Base-by-base conservation (phyloP, 192 early-diverging fungal species). In the Gigaspora rosea region DNA sequence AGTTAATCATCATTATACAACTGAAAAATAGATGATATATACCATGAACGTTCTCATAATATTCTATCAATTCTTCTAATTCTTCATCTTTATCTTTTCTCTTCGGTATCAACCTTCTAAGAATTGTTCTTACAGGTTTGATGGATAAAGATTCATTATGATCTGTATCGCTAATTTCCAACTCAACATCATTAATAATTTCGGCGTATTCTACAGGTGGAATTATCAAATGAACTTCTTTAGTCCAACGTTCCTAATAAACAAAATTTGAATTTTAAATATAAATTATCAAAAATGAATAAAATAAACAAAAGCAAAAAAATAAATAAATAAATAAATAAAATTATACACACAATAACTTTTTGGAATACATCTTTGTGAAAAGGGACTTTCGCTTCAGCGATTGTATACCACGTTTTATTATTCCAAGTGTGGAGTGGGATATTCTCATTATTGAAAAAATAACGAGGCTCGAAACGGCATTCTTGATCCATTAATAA, bases 131-230 rank as follows among this genome's bases (percentile, higher is more conserved):
- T 52, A 70, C 71, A 2, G 79, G 77, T n/a, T 18, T 49, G 10
- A 62, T 69, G n/a, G 49, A 56, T 52, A 72, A 56, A 18, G 18
- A 56, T 18, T 56, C 52, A 11, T 56, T 72, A 22, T 74, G 47
- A n/a, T 22, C 4, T 41, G 35, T 9, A 2, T 72, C 54, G 36
- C 61, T 46, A 13, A 8, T 10, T 18, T 12, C 16, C 1, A 50
- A 32, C 54, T 65, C 18, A n/a, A 62, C 41, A 84, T 83, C 50
- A 51, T 35, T 54, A n/a, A 52, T 41, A 35, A 80, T 77, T 20
- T 81, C 82, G 5, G 78, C 80, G 18, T 59, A 68, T 57, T 82
- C 76, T 41, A 89, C 80, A 10, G 89, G 87, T 49, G 90, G 90
- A 36, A 90, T 85, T 36, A 84, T 63, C 18, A 80, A 77, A 63